Evolutionary conservation across 331 rosid genomes (phyloP), one percentile per base, ranked within the genome.

Genomic region (Pyracantha coccinea): DNA sequence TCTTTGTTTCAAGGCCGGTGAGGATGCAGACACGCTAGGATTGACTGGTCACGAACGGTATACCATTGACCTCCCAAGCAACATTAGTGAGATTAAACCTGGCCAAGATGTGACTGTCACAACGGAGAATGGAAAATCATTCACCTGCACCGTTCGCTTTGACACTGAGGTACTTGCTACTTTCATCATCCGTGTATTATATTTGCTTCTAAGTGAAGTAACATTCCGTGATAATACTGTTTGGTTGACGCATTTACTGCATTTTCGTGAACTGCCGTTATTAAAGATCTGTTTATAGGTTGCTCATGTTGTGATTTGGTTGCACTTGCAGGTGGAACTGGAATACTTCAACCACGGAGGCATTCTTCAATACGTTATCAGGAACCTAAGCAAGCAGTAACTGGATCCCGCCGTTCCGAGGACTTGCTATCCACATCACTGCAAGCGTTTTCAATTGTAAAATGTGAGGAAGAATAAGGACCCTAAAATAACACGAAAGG

Each of bases 21-120:
- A 93, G 82, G 98, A 93, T 77, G 92, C 96, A 2, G 96, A 93
- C 17, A 77, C 90, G 15, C 81, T 91, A 12, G 94, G 98, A 76
- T 84, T 93, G 89, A 91, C 92, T 14, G 97, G 98, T 66, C 94
- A 89, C 20, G 96, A 93, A 75, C 94, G 92, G 6, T 91, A 84
- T 68, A 81, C 90, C 25, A 91, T 93, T 66, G 96, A 89, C 74
- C 90, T 93, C 59, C 97, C 97, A 7, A 85, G 72, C 81, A 78
- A 82, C 31, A 73, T 89, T 74, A 88, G 85, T 15, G 86, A 88
- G 80, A 89, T 93, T 27, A 89, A 84, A 79, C 98, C 97, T 15
- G 97, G 97, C 68, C 98, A 91, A 84, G 98, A 93, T 79, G 90
- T 93, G 65, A 84, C 77, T 0, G 92, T 93, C 83, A 86, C 88